A percentile compares a stretch with the other conserved stretches of the same genome.
Evolutionary conservation across 2,329 filamentous ascomycete species (phyloP).

Genomic region (Ascochyta fabae): DNA sequence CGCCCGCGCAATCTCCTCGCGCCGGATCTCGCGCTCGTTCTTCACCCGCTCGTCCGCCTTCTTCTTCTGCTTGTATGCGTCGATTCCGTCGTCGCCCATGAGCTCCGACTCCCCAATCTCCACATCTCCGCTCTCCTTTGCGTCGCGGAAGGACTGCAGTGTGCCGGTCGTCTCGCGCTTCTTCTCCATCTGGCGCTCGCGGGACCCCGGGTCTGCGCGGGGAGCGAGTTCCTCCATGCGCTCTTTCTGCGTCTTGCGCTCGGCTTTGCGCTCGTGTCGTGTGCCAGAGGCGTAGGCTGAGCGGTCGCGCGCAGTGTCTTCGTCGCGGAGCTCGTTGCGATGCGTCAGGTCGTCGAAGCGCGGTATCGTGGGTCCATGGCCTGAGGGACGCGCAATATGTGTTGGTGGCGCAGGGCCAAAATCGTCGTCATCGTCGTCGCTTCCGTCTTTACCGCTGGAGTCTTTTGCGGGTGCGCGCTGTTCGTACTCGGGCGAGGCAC

Average conservation of each 20-base stretch:
- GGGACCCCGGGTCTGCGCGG: slow-evolving; percentile 80
- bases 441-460: slow-evolving; percentile 18
- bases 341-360: slow-evolving; percentile 75
- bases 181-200: slow-evolving; percentile 88
- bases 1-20: slow-evolving; percentile 80
- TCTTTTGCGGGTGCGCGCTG: slow-evolving; percentile 5
- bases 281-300: slow-evolving; percentile 58
- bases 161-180: slow-evolving; percentile 73
- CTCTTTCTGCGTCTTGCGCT: slow-evolving; percentile 72
- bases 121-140: slow-evolving; percentile 66
- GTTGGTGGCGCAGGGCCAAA: slow-evolving; percentile 60
- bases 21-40: slow-evolving; percentile 80
- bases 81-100: slow-evolving; percentile 74
- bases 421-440: slow-evolving; percentile 49
- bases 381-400: slow-evolving; percentile 33
- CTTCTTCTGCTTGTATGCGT: slow-evolving; percentile 70
- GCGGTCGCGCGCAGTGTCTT: slow-evolving; percentile 59
- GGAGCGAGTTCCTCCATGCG: slow-evolving; percentile 81
- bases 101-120: slow-evolving; percentile 77
- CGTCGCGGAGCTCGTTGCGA: slow-evolving; percentile 63
- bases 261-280: slow-evolving; percentile 66
- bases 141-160: slow-evolving; percentile 74
- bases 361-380: slow-evolving; percentile 68
- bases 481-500: slow-evolving; percentile 30
- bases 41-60: slow-evolving; percentile 72